Evolutionary conservation across 495 filamentous ascomycete genomes (phyloP).

Genomic region (Rostrohypoxylon terebratum): DNA sequence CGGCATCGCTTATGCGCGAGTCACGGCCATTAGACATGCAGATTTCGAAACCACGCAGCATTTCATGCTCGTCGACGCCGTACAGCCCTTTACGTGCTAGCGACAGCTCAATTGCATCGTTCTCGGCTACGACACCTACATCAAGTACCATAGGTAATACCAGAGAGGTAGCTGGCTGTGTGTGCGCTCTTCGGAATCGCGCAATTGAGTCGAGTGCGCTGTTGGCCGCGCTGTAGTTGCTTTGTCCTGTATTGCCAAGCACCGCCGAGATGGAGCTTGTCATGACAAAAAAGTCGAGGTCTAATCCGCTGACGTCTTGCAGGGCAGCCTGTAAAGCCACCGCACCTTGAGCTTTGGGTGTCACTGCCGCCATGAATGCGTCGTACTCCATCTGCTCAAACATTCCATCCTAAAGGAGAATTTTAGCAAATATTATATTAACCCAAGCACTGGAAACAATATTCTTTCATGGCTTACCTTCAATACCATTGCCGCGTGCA

Average conservation of each 20-base stretch:
- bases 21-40: slow-evolving; percentile 32
- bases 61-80: slow-evolving; percentile 54
- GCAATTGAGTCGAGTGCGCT: slow-evolving; percentile 57
- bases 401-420: slow-evolving; percentile 48
- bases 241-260: slow-evolving; percentile 59
- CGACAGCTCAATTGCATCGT: slow-evolving; percentile 50
- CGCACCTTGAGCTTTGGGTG: slow-evolving; percentile 51
- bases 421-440: background rate
- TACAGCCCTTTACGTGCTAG: slow-evolving; percentile 55
- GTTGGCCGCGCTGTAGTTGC: slow-evolving; percentile 63
- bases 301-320: slow-evolving; percentile 42
- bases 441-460: background rate
- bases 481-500: slow-evolving; percentile 67
- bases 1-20: background rate
- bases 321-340: slow-evolving; percentile 29
- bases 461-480: slow-evolving; percentile 16
- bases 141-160: slow-evolving; percentile 52
- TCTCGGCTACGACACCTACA: slow-evolving; percentile 56
- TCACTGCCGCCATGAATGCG: slow-evolving; percentile 46
- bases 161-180: slow-evolving; percentile 45
- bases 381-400: slow-evolving; percentile 53
- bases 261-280: slow-evolving; percentile 63
- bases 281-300: slow-evolving; percentile 66
- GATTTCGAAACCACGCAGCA: slow-evolving; percentile 51
- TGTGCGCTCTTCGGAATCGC: slow-evolving; percentile 24